Percentiles rank a stretch among this genome's conserved stretches.
Conservation (phyloP, 106 monocot species). For the Allium sativum region DNA sequence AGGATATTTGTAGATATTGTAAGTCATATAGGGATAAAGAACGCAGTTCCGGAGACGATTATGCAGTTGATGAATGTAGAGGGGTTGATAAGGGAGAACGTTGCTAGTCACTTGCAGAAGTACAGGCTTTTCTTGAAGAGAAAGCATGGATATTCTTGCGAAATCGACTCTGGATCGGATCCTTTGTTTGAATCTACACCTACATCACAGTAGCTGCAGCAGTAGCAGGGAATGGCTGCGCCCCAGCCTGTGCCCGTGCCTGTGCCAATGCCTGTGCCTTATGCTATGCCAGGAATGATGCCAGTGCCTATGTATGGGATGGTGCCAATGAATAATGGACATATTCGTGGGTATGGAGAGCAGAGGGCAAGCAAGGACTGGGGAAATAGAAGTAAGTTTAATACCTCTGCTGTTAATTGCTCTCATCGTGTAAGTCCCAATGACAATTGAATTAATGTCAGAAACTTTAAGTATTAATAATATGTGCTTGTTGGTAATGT, state of each 20-base stretch:
- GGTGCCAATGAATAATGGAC: slow-evolving; percentile 32
- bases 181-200: slow-evolving; percentile 40
- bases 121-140: slow-evolving; percentile 48
- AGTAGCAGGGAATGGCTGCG: background rate
- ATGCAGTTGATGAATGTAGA: slow-evolving; percentile 75
- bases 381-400: slow-evolving; percentile 17
- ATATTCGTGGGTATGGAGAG: slow-evolving; percentile 18
- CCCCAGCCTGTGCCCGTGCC: background rate
- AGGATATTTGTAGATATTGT: slow-evolving; percentile 59
- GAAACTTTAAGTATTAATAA: slow-evolving; percentile 2
- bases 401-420: slow-evolving; percentile 20
- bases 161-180: slow-evolving; percentile 35
- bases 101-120: slow-evolving; percentile 63
- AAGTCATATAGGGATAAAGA: slow-evolving; percentile 48
- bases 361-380: slow-evolving; percentile 16
- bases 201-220: slow-evolving; percentile 9
- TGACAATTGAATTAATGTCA: background rate
- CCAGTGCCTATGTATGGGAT: slow-evolving; percentile 13
- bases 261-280: slow-evolving; percentile 1
- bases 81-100: slow-evolving; percentile 53
- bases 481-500: background rate
- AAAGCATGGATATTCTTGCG: slow-evolving; percentile 33
- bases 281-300: slow-evolving; percentile 24
- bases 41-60: slow-evolving; percentile 65
- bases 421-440: slow-evolving; percentile 17